phyloP scores from a whole-genome alignment of 176 grass and related monocot species.

The Zizania latifolia region DNA sequence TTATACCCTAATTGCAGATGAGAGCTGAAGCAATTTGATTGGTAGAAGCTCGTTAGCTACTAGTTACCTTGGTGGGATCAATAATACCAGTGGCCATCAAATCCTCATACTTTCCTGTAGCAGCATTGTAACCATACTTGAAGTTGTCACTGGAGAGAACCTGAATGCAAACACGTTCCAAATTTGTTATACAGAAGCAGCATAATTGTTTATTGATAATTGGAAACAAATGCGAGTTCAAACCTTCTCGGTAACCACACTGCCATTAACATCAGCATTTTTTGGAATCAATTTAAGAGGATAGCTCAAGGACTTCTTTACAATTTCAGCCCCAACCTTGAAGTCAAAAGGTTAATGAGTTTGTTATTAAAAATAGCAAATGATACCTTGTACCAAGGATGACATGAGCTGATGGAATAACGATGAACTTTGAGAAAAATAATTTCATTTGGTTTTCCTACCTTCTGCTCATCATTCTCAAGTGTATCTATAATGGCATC shows the following conservation, averaged over 20 bases:
- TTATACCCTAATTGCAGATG: neutral
- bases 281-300: slow-evolving; percentile 91
- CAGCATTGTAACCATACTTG: slow-evolving; percentile 83
- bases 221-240: neutral
- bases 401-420: neutral
- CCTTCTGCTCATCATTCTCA: slow-evolving; percentile 96
- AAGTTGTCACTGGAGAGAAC: slow-evolving; percentile 69
- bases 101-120: slow-evolving; percentile 90
- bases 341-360: neutral
- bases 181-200: neutral
- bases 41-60: neutral
- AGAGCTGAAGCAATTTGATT: neutral
- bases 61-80: slow-evolving; percentile 90
- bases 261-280: slow-evolving; percentile 91
- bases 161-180: slow-evolving; percentile 11
- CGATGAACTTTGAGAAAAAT: neutral
- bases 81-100: slow-evolving; percentile 95
- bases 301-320: slow-evolving; percentile 83
- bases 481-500: slow-evolving; percentile 81
- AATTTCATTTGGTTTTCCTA: neutral
- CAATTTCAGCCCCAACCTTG: slow-evolving; percentile 90
- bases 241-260: slow-evolving; percentile 89
- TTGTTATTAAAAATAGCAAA: neutral
- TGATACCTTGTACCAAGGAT: neutral
- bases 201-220: neutral